Percentiles rank a stretch among this genome's conserved stretches.
Evolutionary conservation across 2,329 filamentous ascomycete species (phyloP).

Genomic region (Graphiopsis chlorocephala): DNA sequence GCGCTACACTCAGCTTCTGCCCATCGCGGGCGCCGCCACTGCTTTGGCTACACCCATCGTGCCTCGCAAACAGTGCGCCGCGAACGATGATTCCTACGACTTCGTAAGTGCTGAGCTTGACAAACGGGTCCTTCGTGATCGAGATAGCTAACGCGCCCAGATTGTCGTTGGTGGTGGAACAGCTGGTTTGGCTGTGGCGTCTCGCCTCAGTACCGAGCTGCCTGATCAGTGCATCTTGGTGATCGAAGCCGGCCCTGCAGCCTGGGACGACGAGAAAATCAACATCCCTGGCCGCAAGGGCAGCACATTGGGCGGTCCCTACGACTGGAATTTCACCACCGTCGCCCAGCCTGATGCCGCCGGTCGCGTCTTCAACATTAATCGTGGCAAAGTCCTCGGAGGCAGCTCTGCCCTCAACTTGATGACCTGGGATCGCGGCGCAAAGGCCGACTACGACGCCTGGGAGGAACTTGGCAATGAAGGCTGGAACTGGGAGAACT

Average conservation of each 20-base stretch:
- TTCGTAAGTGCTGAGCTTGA: neutral
- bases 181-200: constrained; percentile 23
- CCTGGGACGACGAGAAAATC: constrained; percentile 21
- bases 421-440: constrained; percentile 33
- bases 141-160: constrained; percentile 20
- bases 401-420: constrained; percentile 32
- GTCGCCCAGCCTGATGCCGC: constrained; percentile 12
- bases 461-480: constrained; percentile 39
- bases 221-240: constrained; percentile 24
- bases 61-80: constrained; percentile 14
- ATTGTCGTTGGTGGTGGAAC: constrained; percentile 24
- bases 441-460: constrained; percentile 31
- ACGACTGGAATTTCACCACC: constrained; percentile 45
- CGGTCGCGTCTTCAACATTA: constrained; percentile 11
- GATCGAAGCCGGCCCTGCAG: constrained; percentile 26
- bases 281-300: constrained; percentile 29
- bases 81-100: constrained; percentile 13
- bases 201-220: constrained; percentile 21
- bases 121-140: neutral
- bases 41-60: constrained; percentile 8
- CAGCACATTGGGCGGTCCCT: constrained; percentile 21
- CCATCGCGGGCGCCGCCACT: constrained; percentile 5
- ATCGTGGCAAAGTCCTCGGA: constrained; percentile 30
- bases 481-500: constrained; percentile 30
- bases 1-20: constrained; percentile 11